These are phyloP conservation scores for Hypoxylon cercidicola DNA, from an alignment of 495 filamentous ascomycete genomes.

Conservation along the genomic window DNA sequence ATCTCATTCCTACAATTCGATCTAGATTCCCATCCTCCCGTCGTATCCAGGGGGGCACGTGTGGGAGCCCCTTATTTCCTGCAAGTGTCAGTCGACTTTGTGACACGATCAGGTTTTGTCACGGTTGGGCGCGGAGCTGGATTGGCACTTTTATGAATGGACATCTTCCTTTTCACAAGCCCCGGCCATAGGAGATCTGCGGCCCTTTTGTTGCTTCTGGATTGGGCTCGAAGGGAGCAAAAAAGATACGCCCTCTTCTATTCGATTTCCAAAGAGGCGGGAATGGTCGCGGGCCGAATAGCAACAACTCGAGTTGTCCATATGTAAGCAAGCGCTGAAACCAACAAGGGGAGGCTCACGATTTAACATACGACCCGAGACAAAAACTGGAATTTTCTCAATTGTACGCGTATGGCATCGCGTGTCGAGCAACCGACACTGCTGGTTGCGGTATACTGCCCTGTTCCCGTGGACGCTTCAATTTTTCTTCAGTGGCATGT, in stretches of 20 bases:
- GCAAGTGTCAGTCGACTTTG: constrained; percentile 35
- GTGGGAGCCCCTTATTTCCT: constrained; percentile 12
- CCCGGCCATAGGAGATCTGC: constrained; percentile 37
- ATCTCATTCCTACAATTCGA: constrained; percentile 32
- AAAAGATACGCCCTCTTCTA: constrained; percentile 13
- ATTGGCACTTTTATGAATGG: constrained; percentile 34
- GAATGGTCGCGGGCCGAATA: constrained; percentile 31
- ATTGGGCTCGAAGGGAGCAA: constrained; percentile 2
- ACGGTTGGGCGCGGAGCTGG: neutral
- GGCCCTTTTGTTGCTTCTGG: constrained; percentile 23
- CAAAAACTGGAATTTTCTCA: constrained; percentile 2
- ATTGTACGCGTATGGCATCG: neutral
- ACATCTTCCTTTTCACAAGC: constrained; percentile 24
- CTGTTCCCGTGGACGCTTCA: constrained; percentile 13
- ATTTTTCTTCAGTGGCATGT: constrained; percentile 13
- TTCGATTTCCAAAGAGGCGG: neutral
- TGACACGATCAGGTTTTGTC: constrained; percentile 22
- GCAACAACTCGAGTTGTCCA: constrained; percentile 2
- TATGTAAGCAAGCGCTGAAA: constrained; percentile 10
- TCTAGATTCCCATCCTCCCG: constrained; percentile 30
- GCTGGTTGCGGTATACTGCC: constrained; percentile 11
- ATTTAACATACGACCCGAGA: constrained; percentile 29
- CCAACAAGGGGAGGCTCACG: constrained; percentile 14
- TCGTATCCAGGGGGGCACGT: constrained; percentile 13
- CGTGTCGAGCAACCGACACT: constrained; percentile 5